Conservation (phyloP, 495 filamentous ascomycete genomes). For the Podospora fimiseda region DNA sequence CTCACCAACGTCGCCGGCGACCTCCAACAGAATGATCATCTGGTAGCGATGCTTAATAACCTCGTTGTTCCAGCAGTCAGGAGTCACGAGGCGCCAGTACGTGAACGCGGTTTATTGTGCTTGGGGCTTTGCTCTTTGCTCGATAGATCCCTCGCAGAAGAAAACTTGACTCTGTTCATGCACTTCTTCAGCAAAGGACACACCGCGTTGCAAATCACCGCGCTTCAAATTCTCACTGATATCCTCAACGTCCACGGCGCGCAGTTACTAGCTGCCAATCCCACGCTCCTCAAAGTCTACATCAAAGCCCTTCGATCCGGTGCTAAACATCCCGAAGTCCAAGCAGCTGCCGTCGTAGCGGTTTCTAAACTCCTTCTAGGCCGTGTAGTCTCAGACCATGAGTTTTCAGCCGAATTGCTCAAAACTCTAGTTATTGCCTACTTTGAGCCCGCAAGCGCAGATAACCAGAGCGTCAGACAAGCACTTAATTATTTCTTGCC, state of each 20-base stretch:
- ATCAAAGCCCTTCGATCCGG: slow-evolving; percentile 66
- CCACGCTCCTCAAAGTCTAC: slow-evolving; percentile 67
- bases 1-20: slow-evolving; percentile 81
- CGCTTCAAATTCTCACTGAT: slow-evolving; percentile 88
- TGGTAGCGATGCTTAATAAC: slow-evolving; percentile 94
- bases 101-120: slow-evolving; percentile 83
- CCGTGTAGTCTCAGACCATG: slow-evolving; percentile 52
- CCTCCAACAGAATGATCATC: slow-evolving; percentile 75
- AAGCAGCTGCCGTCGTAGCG: slow-evolving; percentile 74
- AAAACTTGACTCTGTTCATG: slow-evolving; percentile 89
- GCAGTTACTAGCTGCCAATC: slow-evolving; percentile 55
- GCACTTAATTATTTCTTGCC: slow-evolving; percentile 92
- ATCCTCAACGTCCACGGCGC: slow-evolving; percentile 83
- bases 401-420: slow-evolving; percentile 60
- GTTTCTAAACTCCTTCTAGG: slow-evolving; percentile 83
- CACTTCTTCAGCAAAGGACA: slow-evolving; percentile 95
- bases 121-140: slow-evolving; percentile 87
- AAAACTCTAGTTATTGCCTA: slow-evolving; percentile 77
- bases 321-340: slow-evolving; percentile 61
- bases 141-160: slow-evolving; percentile 82
- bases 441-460: slow-evolving; percentile 79
- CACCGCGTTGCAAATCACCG: slow-evolving; percentile 77
- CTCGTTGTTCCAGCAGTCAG: slow-evolving; percentile 91
- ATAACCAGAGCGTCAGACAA: slow-evolving; percentile 83
- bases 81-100: slow-evolving; percentile 85